Evolutionary conservation across 192 early-diverging fungal species (phyloP), one percentile per base, ranked within the genome.

Genomic region (Coemansia sp.): DNA sequence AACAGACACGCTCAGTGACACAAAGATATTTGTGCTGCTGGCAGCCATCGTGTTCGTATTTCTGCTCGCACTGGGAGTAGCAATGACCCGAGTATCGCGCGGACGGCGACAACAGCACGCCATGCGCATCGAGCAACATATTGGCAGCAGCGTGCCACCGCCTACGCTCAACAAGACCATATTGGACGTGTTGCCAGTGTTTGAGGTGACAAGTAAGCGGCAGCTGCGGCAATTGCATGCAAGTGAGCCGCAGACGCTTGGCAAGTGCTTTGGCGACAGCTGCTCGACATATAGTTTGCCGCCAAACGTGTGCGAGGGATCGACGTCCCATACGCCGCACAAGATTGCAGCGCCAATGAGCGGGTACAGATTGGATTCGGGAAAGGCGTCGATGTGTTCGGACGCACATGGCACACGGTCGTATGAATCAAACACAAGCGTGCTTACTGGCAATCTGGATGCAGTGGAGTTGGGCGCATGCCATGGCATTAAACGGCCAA

Each of bases 1-100:
- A 3, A 56, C 74, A 6, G 78, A 81, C 23, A 68, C 78, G 16
- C 72, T 81, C 45, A 81, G 78, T 60, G 78, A 81, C 52, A 81
- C 78, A 39, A 81, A 81, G 59, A 81, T 81, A 62, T 81, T 81
- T 56, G 68, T 81, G n/a, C 65, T 81, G 10, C 54, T 81, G 13
- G 78, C 78, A 14, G 68, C 72, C 0, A 74, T 81, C 41, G 78
- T 81, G n/a, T 81, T 81, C 27, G 62, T 81, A 22, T 81, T 81
- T 35, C 65, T 81, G n/a, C 59, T 74, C 16, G 78, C 78, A 3
- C 72, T 81, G 27, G 78, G 72, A 8, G 72, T 81, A n/a, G 78
- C 78, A 14, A 81, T 81, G 78, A 63, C 78, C 11, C 65, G 78
- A 19, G 78, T 81, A 27, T 81, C 78, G 27, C 72, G 68, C 39